phyloP scores from a whole-genome alignment of 2,329 filamentous ascomycete species.

The Cladophialophora exuberans region DNA sequence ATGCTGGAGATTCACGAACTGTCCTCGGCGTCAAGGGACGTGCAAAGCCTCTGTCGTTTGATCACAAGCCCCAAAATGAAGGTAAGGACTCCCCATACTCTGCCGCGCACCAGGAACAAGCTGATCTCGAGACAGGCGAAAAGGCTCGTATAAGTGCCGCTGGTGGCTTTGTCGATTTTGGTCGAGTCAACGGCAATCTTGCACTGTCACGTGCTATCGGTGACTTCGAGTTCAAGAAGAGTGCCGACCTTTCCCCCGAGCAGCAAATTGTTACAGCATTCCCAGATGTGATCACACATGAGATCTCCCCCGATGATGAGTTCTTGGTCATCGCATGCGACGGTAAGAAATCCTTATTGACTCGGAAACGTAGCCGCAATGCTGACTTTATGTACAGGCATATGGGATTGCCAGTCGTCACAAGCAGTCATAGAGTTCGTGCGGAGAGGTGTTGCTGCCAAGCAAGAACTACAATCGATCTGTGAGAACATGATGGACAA shows the following conservation, averaged over 20 bases:
- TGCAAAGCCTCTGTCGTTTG: constrained; percentile 96
- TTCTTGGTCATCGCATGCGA: constrained; percentile 93
- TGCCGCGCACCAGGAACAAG: constrained; percentile 1
- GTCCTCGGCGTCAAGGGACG: constrained; percentile 95
- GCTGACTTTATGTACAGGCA: constrained; percentile 65
- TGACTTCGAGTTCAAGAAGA: constrained; percentile 99
- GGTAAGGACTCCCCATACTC: constrained; percentile 54
- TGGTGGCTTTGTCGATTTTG: constrained; percentile 97
- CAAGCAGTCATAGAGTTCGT: constrained; percentile 98
- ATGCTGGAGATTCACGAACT: constrained; percentile 93
- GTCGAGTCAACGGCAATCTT: constrained; percentile 96
- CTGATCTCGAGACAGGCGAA: constrained; percentile 66
- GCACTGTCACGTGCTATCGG: constrained; percentile 96
- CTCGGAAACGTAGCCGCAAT: not conserved
- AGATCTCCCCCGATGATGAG: constrained; percentile 90
- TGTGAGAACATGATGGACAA: constrained; percentile 99
- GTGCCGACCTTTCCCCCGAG: constrained; percentile 93
- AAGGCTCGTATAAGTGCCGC: constrained; percentile 95
- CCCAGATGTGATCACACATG: constrained; percentile 90
- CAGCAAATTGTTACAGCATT: constrained; percentile 98
- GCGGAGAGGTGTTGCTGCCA: constrained; percentile 90
- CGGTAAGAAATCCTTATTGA: constrained; percentile 58
- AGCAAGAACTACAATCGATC: constrained; percentile 91
- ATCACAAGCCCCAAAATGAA: constrained; percentile 99
- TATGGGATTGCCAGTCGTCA: constrained; percentile 99